These are phyloP conservation scores for Diplodia corticola DNA, from an alignment of 2,329 filamentous ascomycete genomes.

Conservation along the genomic window DNA sequence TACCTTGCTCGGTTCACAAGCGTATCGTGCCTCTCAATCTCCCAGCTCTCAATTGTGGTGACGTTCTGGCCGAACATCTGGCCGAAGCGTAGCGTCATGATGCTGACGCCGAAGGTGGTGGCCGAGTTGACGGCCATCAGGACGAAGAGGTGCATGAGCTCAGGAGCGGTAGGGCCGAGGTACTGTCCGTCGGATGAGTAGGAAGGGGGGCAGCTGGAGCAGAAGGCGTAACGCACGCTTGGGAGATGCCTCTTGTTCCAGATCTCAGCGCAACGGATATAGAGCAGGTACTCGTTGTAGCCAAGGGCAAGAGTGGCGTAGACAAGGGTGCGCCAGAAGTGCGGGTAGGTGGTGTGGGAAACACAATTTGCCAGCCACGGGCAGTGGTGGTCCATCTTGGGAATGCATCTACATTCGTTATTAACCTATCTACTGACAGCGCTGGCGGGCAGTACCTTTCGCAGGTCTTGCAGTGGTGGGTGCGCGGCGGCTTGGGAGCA, in stretches of 20 bases:
- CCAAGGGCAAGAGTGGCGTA: conserved; percentile 65
- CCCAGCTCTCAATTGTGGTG: conserved; percentile 82
- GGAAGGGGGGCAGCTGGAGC: conserved; percentile 6
- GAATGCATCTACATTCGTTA: conserved; percentile 58
- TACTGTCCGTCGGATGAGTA: conserved; percentile 48
- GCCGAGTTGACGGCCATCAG: conserved; percentile 60
- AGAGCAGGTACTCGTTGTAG: conserved; percentile 64
- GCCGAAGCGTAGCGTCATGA: conserved; percentile 65
- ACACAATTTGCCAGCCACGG: conserved; percentile 85
- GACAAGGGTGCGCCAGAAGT: conserved; percentile 76
- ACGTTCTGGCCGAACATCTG: conserved; percentile 34
- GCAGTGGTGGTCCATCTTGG: conserved; percentile 85
- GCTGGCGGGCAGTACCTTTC: conserved; percentile 47
- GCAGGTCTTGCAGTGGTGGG: conserved; percentile 81
- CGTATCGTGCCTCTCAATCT: conserved; percentile 51
- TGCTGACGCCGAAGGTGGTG: conserved; percentile 61
- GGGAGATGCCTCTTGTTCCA: conserved; percentile 69
- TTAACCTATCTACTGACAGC: background rate
- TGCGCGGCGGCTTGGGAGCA: conserved; percentile 70
- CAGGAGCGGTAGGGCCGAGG: conserved; percentile 63
- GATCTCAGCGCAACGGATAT: conserved; percentile 57
- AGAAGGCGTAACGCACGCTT: conserved; percentile 49
- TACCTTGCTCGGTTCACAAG: conserved; percentile 47
- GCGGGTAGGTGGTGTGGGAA: conserved; percentile 76
- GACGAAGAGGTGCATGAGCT: conserved; percentile 63